Evolutionary conservation across 495 filamentous ascomycete genomes (phyloP), one percentile per base, ranked within the genome.

Genomic region (Aspergillus biplanus): DNA sequence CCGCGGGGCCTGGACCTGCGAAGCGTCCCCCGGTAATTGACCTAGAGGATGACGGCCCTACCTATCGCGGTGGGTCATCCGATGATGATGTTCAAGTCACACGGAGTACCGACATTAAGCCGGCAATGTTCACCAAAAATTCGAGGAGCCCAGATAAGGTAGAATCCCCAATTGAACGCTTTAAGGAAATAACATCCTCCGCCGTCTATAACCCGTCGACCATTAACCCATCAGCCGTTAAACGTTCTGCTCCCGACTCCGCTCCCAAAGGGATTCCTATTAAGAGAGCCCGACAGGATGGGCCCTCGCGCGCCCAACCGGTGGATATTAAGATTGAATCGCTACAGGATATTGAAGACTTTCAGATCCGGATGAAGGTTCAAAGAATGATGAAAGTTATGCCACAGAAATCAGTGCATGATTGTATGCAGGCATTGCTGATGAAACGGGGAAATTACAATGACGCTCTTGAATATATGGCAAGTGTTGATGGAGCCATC

Each of bases 61-160:
- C 76, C 35, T 87, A 84, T 67, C 75, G 78, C 59, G 84, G 80
- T 18, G 82, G 73, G 4, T 87, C 86, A 18, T 87, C 85, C 8
- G 84, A 85, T 35, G 83, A 87, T 18, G 86, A 88, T 33, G 71
- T 65, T 44, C 74, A 77, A 34, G 75, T 67, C 34, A 60, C 53
- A 2, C 31, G 71, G 11, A 81, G 74, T 39, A 84, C 85, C 4
- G 88, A 91, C 58, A 92, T 96, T 65, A 86, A 86, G 56, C 90
- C 91, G 8, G 84, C 89, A 0, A 87, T 79, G 46, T 91, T 92
- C 64, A 73, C 73, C 32, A 75, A 75, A 47, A 63, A 69, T 5
- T 65, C 71, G 35, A 74, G 70, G 27, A 77, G 67, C 44, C 74
- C 77, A 5, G 73, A 79, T 13, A 80, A 75, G 56, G 68, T 70